Conservation (phyloP, 2,329 filamentous ascomycete genomes). For the Aaosphaeria arxii region DNA sequence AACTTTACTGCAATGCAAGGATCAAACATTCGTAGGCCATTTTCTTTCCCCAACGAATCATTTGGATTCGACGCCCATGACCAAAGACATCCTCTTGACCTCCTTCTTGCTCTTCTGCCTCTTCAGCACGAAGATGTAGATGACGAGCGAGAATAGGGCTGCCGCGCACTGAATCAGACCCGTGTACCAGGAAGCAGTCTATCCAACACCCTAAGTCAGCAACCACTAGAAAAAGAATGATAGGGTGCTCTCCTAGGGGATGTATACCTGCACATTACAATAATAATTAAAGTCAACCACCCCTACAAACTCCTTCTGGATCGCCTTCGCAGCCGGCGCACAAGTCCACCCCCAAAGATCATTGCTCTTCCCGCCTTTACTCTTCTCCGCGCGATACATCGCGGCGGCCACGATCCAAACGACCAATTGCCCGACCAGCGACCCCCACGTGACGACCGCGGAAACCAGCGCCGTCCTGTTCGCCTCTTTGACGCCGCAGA, state of each 20-base stretch:
- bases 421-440: constrained; percentile 31
- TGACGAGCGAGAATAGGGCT: constrained; percentile 25
- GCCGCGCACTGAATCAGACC: constrained; percentile 33
- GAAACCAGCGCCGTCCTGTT: constrained; percentile 29
- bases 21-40: no score
- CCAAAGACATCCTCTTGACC: neutral
- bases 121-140: constrained; percentile 25
- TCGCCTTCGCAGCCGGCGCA: constrained; percentile 26
- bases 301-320: constrained; percentile 36
- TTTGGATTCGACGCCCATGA: no score
- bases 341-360: constrained; percentile 46
- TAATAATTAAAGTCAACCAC: constrained; percentile 35
- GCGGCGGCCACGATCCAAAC: constrained; percentile 34
- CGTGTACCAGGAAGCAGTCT: constrained; percentile 34
- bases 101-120: constrained; percentile 29
- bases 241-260: no score
- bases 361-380: constrained; percentile 29
- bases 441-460: constrained; percentile 23
- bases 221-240: neutral
- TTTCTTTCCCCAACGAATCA: no score
- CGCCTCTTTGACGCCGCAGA: constrained; percentile 27
- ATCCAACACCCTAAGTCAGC: neutral
- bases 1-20: no score
- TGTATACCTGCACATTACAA: constrained; percentile 35
- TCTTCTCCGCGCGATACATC: constrained; percentile 37